These are phyloP conservation scores for Populus simonii DNA, from an alignment of 345 rosid genomes.

Conservation along the genomic window DNA sequence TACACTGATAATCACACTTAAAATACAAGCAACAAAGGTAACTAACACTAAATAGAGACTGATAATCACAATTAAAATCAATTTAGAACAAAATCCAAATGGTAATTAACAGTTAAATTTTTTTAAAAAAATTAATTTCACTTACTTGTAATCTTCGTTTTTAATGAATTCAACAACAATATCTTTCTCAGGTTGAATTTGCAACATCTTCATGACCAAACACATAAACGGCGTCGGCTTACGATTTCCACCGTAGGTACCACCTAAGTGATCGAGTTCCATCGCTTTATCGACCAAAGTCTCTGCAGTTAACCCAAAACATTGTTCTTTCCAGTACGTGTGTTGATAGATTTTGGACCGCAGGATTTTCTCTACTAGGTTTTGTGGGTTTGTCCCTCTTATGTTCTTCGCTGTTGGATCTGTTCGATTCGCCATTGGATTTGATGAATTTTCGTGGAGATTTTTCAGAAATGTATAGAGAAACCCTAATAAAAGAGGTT, in stretches of 20 bases:
- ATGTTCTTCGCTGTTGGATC: slow-evolving; percentile 87
- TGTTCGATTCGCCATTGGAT: slow-evolving; percentile 73
- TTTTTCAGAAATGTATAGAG: not conserved
- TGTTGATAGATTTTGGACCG: slow-evolving; percentile 76
- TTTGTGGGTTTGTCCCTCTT: slow-evolving; percentile 84
- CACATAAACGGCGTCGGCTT: slow-evolving; percentile 88
- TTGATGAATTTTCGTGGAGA: not conserved
- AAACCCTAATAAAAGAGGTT: not conserved
- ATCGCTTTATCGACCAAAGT: slow-evolving; percentile 87
- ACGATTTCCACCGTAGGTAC: slow-evolving; percentile 77
- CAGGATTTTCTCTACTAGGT: slow-evolving; percentile 77
- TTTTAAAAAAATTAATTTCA: not conserved
- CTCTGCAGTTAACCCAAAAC: slow-evolving; percentile 87
- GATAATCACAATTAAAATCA: not conserved
- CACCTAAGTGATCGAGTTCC: slow-evolving; percentile 90
- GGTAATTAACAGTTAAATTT: not conserved
- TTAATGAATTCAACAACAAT: slow-evolving; percentile 88
- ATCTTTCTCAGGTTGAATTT: slow-evolving; percentile 92
- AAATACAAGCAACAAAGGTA: not conserved
- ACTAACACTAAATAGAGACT: not conserved
- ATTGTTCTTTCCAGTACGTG: slow-evolving; percentile 91
- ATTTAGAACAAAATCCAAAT: not conserved
- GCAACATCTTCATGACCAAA: slow-evolving; percentile 81
- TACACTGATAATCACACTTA: too few species aligned
- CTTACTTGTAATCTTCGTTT: slow-evolving; percentile 88